Conservation (phyloP, 805 yeast species). For the Candida gorgasii region DNA sequence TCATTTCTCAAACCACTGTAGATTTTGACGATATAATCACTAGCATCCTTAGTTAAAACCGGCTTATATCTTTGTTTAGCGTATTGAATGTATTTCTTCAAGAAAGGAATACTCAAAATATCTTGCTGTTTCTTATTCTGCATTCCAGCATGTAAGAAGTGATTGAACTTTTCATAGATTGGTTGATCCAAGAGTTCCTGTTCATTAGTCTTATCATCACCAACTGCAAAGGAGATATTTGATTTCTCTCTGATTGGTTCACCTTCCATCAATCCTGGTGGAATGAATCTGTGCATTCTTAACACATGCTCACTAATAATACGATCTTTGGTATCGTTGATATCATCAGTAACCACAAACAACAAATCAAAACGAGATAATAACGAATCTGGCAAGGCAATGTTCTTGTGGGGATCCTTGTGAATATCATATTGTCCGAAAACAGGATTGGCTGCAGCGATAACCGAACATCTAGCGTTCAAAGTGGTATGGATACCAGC, state of each 20-base stretch:
- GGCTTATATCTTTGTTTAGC: slow-evolving; percentile 89
- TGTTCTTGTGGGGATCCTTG: slow-evolving; percentile 94
- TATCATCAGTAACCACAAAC: slow-evolving; percentile 95
- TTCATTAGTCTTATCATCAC: slow-evolving; percentile 53
- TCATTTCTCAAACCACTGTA: slow-evolving; percentile 84
- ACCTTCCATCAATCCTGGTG: slow-evolving; percentile 88
- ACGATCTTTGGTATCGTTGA: slow-evolving; percentile 80
- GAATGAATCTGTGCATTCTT: slow-evolving; percentile 86
- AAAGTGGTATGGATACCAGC: slow-evolving; percentile 97
- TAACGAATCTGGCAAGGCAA: slow-evolving; percentile 94
- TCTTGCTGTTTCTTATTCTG: slow-evolving; percentile 18
- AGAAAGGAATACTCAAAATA: slow-evolving; percentile 71
- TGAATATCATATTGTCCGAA: slow-evolving; percentile 95
- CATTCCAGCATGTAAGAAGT: slow-evolving; percentile 81
- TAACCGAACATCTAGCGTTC: slow-evolving; percentile 94
- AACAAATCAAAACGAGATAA: slow-evolving; percentile 94
- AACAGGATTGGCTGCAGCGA: slow-evolving; percentile 98
- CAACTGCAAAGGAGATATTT: slow-evolving; percentile 75
- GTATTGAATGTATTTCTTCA: slow-evolving; percentile 90
- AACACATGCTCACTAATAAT: slow-evolving; percentile 91
- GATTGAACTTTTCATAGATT: slow-evolving; percentile 83
- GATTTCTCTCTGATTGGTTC: slow-evolving; percentile 85
- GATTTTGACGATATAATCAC: slow-evolving; percentile 74
- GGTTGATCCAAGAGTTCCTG: slow-evolving; percentile 51
- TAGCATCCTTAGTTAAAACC: slow-evolving; percentile 71